Evolutionary conservation across 2,329 filamentous ascomycete species (phyloP), one percentile per base, ranked within the genome.

Genomic region (Talaromyces sp.): DNA sequence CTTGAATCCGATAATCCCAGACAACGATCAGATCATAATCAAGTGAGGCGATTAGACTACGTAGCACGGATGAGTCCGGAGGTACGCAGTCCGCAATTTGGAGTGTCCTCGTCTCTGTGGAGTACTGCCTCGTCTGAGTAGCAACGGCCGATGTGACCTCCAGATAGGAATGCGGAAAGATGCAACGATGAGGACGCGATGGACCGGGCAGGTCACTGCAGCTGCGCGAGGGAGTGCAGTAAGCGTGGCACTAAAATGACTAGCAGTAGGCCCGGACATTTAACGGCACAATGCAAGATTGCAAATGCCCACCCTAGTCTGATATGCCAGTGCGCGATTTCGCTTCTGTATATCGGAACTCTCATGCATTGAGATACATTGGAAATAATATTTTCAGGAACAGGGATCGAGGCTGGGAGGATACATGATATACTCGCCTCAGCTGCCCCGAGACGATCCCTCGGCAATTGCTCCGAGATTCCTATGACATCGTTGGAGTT

Each of bases 201-300:
- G 28, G 44, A 48, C 44, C 44, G 6, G 31, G 23, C 37, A 39
- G 23, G 56, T 50, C 16, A 21, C 39, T 42, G 39, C n/a, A 21
- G 12, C 7, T 25, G 46, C n/a, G 16, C 46, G 46, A 50, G 46
- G 46, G 46, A 12, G 23, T 5, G 35, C 14, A 40, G 23, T 42
- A 21, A 33, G n/a, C 25, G 50, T 52, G 39, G 48, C 46, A 23
- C 46, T 28, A 33, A 23, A 54, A 21, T 23, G 21, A 39, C n/a
- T 21, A 40, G 40, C 50, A 40, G 33, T 55, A 57, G 25, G 9
- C 50, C 52, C 60, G 60, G 60, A 18, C 52, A 46, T 57, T 62
- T 62, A 57, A 56, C 60, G 60, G 60, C 31, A 35, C 39, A 56
- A 57, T 48, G 37, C 58, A 40, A 18, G 33, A 31, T 56, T 25